Conservation (phyloP, 1,284 basidiomycete genomes). For the Jaminaea rosea region DNA sequence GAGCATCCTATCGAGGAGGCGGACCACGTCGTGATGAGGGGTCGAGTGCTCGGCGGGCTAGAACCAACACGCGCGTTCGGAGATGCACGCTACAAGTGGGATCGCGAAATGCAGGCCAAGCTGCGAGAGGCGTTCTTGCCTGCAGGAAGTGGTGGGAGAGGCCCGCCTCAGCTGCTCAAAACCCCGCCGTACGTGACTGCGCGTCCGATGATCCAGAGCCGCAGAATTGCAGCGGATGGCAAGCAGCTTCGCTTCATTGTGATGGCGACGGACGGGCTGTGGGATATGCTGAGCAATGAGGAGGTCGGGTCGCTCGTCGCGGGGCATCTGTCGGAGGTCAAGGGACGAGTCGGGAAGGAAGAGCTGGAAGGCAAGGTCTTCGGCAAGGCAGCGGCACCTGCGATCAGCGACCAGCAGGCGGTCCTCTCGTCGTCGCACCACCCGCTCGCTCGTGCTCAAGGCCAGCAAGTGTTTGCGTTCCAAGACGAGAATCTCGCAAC, state of each 20-base stretch:
- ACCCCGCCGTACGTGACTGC: constrained; percentile 84
- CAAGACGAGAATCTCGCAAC: constrained; percentile 73
- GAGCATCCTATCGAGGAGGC: constrained; percentile 73
- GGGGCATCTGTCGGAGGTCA: constrained; percentile 39
- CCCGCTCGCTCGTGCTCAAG: constrained; percentile 30
- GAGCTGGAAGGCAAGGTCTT: constrained; percentile 19
- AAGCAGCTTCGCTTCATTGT: constrained; percentile 57
- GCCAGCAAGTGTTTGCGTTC: constrained; percentile 33
- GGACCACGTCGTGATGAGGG: constrained; percentile 70
- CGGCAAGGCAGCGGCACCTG: background rate
- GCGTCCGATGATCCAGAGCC: constrained; percentile 56
- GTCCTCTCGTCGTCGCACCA: constrained; percentile 12
- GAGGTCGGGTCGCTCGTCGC: constrained; percentile 73
- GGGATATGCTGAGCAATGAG: constrained; percentile 89
- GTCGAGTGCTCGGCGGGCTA: constrained; percentile 64
- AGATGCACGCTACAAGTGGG: constrained; percentile 83
- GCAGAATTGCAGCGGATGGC: constrained; percentile 9
- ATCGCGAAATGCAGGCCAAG: constrained; percentile 45
- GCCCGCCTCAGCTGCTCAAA: constrained; percentile 30
- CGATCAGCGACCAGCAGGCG: constrained; percentile 1
- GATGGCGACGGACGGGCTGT: constrained; percentile 85
- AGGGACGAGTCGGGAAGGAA: constrained; percentile 29
- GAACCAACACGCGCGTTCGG: constrained; percentile 92
- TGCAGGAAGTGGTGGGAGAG: constrained; percentile 18
- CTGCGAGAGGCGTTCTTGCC: constrained; percentile 48